Evolutionary conservation across 2,329 filamentous ascomycete genomes (phyloP).

Genomic region (Aspergillus hiratsukae): DNA sequence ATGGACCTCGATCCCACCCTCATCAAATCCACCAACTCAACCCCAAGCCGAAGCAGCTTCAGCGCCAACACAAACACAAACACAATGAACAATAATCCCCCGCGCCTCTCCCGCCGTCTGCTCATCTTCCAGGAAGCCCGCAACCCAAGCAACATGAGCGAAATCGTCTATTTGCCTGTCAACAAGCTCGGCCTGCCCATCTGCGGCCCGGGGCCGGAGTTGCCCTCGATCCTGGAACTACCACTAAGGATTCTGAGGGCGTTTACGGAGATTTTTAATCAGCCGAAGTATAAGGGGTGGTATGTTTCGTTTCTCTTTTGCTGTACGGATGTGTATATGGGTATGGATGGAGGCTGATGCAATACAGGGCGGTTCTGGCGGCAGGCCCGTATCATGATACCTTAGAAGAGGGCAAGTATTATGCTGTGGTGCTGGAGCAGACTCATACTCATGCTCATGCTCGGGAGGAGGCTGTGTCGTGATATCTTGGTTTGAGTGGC

Average conservation of each 20-base stretch:
- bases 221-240: slow-evolving; percentile 32
- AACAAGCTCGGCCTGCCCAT: slow-evolving; percentile 36
- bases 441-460: background rate
- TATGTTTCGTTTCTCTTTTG: slow-evolving; percentile 13
- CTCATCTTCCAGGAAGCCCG: slow-evolving; percentile 37
- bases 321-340: background rate
- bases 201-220: slow-evolving; percentile 27
- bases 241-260: slow-evolving; percentile 30
- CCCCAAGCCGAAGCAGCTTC: background rate
- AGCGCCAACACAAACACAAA: background rate
- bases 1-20: background rate
- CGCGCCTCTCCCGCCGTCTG: slow-evolving; percentile 21
- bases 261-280: slow-evolving; percentile 39
- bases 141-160: slow-evolving; percentile 25
- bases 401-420: slow-evolving; percentile 34
- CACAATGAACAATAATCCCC: slow-evolving; percentile 8
- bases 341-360: background rate
- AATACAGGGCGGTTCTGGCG: slow-evolving; percentile 27
- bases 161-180: slow-evolving; percentile 29
- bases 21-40: background rate
- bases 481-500: background rate
- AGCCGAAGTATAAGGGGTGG: slow-evolving; percentile 37
- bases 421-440: slow-evolving; percentile 35
- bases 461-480: background rate
- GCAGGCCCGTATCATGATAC: slow-evolving; percentile 35